phyloP scores from a whole-genome alignment of 169 alveolate species.

The Amoebophrya sp. region DNA sequence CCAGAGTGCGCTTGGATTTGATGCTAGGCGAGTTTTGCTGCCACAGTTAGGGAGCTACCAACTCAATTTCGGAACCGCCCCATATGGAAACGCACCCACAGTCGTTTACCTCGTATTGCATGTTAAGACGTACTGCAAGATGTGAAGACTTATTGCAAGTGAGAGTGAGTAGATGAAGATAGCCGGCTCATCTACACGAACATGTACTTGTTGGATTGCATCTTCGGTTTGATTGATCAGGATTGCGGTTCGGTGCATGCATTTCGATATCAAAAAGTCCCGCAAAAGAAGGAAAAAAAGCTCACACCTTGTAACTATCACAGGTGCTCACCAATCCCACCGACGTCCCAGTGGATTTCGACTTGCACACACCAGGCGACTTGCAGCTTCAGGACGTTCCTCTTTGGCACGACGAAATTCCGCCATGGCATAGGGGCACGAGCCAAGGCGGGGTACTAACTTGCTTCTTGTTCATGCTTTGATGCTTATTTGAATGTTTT shows the following conservation, averaged over 20 bases:
- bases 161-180: too few relatives aligned
- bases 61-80: background rate
- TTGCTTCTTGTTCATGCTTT: too few relatives aligned
- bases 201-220: too few relatives aligned
- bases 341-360: background rate
- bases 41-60: background rate
- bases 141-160: background rate
- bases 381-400: background rate
- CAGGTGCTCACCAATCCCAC: background rate
- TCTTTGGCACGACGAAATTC: conserved; percentile 20
- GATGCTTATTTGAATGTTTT: too few relatives aligned
- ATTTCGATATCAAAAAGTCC: too few relatives aligned
- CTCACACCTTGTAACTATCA: too few relatives aligned
- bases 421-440: background rate
- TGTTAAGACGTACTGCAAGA: background rate
- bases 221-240: too few relatives aligned
- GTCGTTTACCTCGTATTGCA: background rate
- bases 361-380: background rate
- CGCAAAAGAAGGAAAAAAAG: too few relatives aligned
- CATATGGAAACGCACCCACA: background rate
- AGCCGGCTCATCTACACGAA: too few relatives aligned
- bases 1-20: background rate
- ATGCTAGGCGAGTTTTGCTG: background rate
- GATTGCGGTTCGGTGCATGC: too few relatives aligned
- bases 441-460: background rate